Base-by-base conservation (phyloP, 805 yeast species). In the Brettanomyces bruxellensis region DNA sequence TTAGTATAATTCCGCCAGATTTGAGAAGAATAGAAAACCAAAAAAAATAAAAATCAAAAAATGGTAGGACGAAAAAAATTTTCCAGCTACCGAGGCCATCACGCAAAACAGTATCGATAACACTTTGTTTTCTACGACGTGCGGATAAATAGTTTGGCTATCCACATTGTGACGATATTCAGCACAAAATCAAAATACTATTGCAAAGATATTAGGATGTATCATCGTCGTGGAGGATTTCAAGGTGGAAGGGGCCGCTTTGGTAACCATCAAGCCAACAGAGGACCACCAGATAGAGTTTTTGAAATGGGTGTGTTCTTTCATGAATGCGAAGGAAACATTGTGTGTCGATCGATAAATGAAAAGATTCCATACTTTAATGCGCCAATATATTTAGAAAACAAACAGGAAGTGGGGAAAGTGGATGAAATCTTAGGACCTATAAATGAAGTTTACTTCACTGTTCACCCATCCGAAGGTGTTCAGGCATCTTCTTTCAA, bases 391-490 rank as follows among this genome's bases (percentile, higher is more conserved):
- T 93, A 84, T 67, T 76, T 93, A 57, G 98, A 93, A 66, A 91
- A 93, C 76, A 93, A 93, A 69, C 84, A 95, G 25, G 93, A 85
- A 63, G 82, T 93, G 42, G 99, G 99, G 59, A 93, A 93, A 68
- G 95, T 93, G 49, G 99, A 93, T 66, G 99, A 93, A 74, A 93
- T 93, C 52, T 76, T 93, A 56, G 99, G 99, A 44, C 98, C 99
- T 42, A 71, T 93, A 64, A 93, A 93, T 65, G 99, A 93, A 70
- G 97, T 93, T n/a, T 91, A 78, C 65, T 93, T 93, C 77, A 93
- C 99, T 36, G 82, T 93, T 57, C 93, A 93, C 71, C 93, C 97
- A 48, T 75, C 86, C 45, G 99, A 93, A 64, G 99, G 99, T 62
- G 93, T 93, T 45, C 93, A 86, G 65, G 96, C 99, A 47, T 69